These are phyloP conservation scores for Ettlia oleoabundans DNA, from an alignment of 139 green algal species.

Conservation along the genomic window DNA sequence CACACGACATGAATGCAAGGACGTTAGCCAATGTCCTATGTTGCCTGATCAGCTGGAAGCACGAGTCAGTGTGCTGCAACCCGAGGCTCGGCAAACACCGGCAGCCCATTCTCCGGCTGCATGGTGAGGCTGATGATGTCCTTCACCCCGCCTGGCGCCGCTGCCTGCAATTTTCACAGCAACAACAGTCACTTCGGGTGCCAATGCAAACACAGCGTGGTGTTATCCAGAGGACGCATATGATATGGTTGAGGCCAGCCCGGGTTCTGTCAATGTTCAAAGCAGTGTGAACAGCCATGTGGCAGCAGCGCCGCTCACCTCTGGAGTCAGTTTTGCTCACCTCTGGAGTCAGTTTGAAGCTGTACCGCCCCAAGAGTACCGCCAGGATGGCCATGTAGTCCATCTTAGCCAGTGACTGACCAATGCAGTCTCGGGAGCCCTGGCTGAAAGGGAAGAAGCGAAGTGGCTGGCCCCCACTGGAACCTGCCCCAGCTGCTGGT, in stretches of 20 bases:
- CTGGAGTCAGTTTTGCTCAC: constrained; percentile 9
- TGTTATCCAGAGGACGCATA: too few relatives aligned
- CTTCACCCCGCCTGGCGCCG: not conserved
- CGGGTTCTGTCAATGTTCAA: too few relatives aligned
- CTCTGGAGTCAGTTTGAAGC: constrained; percentile 40
- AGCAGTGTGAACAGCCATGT: too few relatives aligned
- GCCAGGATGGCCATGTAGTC: constrained; percentile 54
- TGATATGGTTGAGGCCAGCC: too few relatives aligned
- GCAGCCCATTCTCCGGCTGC: not conserved
- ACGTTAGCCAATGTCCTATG: too few relatives aligned
- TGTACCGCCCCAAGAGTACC: constrained; percentile 35
- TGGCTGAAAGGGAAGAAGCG: constrained; percentile 68
- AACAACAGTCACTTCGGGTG: too few relatives aligned
- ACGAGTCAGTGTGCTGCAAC: not conserved
- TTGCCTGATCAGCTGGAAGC: not conserved
- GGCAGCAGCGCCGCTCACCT: too few relatives aligned
- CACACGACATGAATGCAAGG: too few relatives aligned
- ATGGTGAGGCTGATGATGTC: not conserved
- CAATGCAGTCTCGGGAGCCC: constrained; percentile 68
- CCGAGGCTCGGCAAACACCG: not conserved
- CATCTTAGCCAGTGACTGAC: constrained; percentile 68
- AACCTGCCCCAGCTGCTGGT: not conserved
- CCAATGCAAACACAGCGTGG: too few relatives aligned
- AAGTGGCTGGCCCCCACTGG: not conserved
- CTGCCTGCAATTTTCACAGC: too few relatives aligned